Evolutionary conservation across 1,139 yeast species (phyloP).

Genomic region (Nematodospora anomalae): DNA sequence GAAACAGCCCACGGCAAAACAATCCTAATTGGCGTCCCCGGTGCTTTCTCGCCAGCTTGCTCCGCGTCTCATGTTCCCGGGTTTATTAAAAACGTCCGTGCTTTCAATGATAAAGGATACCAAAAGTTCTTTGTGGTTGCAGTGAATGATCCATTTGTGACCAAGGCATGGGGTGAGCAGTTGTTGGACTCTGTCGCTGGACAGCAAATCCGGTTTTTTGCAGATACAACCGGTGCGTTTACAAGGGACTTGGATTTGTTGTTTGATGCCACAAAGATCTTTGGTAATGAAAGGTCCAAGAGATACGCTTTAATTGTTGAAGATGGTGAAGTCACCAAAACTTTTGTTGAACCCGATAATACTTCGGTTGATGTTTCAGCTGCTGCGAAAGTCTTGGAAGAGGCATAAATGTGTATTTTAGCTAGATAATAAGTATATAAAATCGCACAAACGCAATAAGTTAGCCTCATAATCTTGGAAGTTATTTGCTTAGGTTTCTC

Average conservation of each 20-base stretch:
- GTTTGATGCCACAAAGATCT: constrained; percentile 70
- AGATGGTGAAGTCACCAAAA: constrained; percentile 64
- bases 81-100: constrained; percentile 50
- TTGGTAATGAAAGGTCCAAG: constrained; percentile 73
- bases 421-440: too few species aligned
- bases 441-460: too few species aligned
- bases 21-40: constrained; percentile 81
- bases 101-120: constrained; percentile 66
- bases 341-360: constrained; percentile 80
- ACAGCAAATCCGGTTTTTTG: constrained; percentile 55
- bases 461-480: too few species aligned
- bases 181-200: constrained; percentile 25
- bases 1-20: constrained; percentile 55
- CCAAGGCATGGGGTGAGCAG: constrained; percentile 48
- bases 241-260: constrained; percentile 61
- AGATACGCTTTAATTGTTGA: constrained; percentile 77
- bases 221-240: constrained; percentile 77
- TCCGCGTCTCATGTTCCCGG: constrained; percentile 80
- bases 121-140: constrained; percentile 62
- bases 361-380: constrained; percentile 59
- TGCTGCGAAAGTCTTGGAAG: constrained; percentile 38
- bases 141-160: constrained; percentile 85
- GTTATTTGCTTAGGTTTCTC: too few species aligned
- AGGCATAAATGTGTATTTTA: constrained; percentile 19
- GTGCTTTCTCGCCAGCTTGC: constrained; percentile 89